Conservation (phyloP, 208 protist genomes). For the Acanthamoeba culbertsoni region DNA sequence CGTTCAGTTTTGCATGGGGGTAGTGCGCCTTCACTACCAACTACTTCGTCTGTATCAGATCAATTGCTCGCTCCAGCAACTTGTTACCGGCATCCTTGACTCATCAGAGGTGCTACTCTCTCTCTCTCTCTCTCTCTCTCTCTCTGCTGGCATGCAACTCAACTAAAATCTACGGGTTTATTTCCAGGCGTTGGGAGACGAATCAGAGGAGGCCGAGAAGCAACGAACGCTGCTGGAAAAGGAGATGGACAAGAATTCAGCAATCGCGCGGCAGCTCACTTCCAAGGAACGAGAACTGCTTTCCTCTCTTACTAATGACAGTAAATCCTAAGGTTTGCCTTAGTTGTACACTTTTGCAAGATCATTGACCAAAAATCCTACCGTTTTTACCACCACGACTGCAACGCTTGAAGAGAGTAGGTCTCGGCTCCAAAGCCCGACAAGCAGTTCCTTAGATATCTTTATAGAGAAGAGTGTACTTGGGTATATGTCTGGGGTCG, state of each 20-base stretch:
- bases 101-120: not conserved
- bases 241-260: constrained; percentile 49
- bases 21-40: constrained; percentile 56
- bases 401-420: too few relatives aligned
- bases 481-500: constrained; percentile 54
- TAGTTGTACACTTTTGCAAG: too few relatives aligned
- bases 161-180: not conserved
- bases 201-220: constrained; percentile 42
- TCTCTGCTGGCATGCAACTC: not conserved
- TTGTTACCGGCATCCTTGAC: constrained; percentile 50
- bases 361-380: too few relatives aligned
- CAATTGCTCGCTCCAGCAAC: constrained; percentile 56
- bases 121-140: not conserved
- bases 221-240: constrained; percentile 36
- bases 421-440: too few relatives aligned
- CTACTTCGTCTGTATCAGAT: constrained; percentile 56
- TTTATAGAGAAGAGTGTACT: constrained; percentile 67
- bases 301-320: too few relatives aligned
- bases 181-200: not conserved
- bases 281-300: constrained; percentile 29
- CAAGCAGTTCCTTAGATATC: constrained; percentile 62
- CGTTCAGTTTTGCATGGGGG: constrained; percentile 45
- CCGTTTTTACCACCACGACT: too few relatives aligned
- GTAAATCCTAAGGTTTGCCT: too few relatives aligned
- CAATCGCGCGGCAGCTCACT: constrained; percentile 35